A percentile compares a stretch with the other conserved stretches of the same genome.
These are phyloP conservation scores for Schizothecium vesticola DNA, from an alignment of 495 filamentous ascomycete species.

Conservation along the genomic window DNA sequence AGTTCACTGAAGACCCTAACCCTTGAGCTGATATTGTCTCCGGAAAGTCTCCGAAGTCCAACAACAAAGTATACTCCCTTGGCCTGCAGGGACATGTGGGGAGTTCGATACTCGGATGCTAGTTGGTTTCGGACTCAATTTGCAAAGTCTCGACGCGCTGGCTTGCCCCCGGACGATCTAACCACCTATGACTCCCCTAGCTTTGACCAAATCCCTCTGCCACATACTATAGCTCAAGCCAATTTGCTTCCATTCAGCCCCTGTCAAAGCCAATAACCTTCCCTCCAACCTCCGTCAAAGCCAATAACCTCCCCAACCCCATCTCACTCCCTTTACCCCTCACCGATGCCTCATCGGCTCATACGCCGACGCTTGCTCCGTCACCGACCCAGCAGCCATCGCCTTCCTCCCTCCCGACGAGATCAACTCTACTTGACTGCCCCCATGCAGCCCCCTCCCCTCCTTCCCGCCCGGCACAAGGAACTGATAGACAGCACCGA, in stretches of 20 bases:
- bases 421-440: background rate
- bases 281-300: too few relatives aligned
- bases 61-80: background rate
- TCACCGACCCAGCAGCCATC: background rate
- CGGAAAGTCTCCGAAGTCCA: slow-evolving; percentile 2
- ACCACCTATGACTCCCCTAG: too few relatives aligned
- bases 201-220: background rate
- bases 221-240: background rate
- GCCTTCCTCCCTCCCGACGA: background rate
- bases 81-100: background rate
- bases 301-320: background rate
- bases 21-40: background rate
- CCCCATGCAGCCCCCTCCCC: background rate
- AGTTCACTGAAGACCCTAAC: background rate
- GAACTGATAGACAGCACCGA: slow-evolving; percentile 1
- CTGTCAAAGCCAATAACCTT: too few relatives aligned
- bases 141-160: too few relatives aligned
- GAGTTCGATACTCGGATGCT: background rate
- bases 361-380: slow-evolving; percentile 5
- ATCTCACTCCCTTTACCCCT: background rate
- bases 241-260: background rate
- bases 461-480: slow-evolving; percentile 2
- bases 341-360: slow-evolving; percentile 10
- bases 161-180: too few relatives aligned
- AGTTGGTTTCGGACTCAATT: too few relatives aligned